Conservation (phyloP, 140 eudicot genomes). For the Flaveria floridana region DNA sequence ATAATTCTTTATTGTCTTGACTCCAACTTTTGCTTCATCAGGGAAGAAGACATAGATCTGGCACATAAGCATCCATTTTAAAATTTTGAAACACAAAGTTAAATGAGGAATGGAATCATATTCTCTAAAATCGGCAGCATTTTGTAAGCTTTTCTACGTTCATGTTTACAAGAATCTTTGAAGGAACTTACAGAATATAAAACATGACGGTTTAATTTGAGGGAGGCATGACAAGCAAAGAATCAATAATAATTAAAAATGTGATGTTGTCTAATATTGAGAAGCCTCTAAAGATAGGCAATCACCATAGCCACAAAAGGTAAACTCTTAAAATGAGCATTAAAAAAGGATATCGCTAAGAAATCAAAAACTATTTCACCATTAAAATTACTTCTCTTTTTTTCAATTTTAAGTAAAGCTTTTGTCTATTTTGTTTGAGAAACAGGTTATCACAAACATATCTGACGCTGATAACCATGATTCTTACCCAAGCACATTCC, state of each 20-base stretch:
- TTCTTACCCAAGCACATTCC: not conserved
- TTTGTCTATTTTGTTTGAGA: not conserved
- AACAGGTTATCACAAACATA: not conserved
- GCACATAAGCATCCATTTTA: conserved; percentile 17
- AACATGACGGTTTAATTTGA: not conserved
- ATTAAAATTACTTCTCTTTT: not conserved
- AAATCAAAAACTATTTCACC: not conserved
- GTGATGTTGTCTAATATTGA: too few species aligned
- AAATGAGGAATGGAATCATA: not conserved
- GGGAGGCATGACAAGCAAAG: too few species aligned
- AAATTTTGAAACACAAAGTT: not conserved
- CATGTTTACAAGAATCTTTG: not conserved
- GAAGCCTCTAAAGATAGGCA: too few species aligned
- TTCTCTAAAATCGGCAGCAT: not conserved
- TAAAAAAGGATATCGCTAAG: too few species aligned
- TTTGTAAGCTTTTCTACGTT: not conserved
- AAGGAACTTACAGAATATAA: not conserved
- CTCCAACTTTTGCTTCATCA: conserved; percentile 91
- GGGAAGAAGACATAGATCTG: conserved; percentile 92
- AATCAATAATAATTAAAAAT: too few species aligned
- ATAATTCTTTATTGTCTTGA: conserved; percentile 74
- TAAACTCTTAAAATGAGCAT: too few species aligned
- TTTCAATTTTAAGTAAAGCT: not conserved
- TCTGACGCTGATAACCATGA: not conserved
- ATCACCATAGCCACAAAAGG: too few species aligned